Evolutionary conservation across 352 stramenopile species (phyloP).

Genomic region (Phytopythium vexans): DNA sequence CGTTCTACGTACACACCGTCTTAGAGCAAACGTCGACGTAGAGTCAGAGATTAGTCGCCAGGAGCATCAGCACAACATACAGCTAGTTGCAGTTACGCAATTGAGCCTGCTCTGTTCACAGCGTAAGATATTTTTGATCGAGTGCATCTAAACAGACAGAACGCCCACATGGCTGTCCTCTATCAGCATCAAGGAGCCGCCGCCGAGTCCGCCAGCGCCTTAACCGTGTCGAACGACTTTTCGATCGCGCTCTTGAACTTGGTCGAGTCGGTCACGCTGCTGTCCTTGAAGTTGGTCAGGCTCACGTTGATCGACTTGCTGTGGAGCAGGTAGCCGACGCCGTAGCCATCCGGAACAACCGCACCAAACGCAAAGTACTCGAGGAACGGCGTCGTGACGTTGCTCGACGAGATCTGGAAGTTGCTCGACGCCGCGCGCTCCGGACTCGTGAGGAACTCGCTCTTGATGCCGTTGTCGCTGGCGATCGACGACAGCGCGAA

Average conservation of each 20-base stretch:
- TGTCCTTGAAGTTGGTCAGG: conserved; percentile 86
- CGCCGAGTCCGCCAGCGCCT: conserved; percentile 56
- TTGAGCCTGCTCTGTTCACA: not conserved
- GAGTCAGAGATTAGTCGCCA: not conserved
- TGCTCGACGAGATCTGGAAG: conserved; percentile 90
- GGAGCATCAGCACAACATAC: not conserved
- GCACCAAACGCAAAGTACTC: conserved; percentile 90
- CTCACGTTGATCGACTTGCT: conserved; percentile 81
- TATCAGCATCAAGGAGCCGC: conserved; percentile 18
- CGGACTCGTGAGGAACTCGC: conserved; percentile 77
- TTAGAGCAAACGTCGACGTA: conserved; percentile 11
- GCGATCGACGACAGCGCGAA: conserved; percentile 78
- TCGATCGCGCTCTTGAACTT: conserved; percentile 70
- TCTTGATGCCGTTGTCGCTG: conserved; percentile 47
- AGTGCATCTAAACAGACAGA: not conserved
- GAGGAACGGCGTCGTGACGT: conserved; percentile 87
- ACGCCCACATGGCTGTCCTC: not conserved
- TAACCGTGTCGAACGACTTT: conserved; percentile 76
- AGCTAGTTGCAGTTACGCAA: not conserved
- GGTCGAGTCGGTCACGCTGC: conserved; percentile 52
- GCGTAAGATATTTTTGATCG: too few relatives aligned
- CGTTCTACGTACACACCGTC: conserved; percentile 42
- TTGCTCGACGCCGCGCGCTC: conserved; percentile 78
- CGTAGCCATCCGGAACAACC: conserved; percentile 86
- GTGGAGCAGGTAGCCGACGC: conserved; percentile 88